Evolutionary conservation across 371 early-diverging fungal genomes (phyloP).

Genomic region (Chytridium lagenaria): DNA sequence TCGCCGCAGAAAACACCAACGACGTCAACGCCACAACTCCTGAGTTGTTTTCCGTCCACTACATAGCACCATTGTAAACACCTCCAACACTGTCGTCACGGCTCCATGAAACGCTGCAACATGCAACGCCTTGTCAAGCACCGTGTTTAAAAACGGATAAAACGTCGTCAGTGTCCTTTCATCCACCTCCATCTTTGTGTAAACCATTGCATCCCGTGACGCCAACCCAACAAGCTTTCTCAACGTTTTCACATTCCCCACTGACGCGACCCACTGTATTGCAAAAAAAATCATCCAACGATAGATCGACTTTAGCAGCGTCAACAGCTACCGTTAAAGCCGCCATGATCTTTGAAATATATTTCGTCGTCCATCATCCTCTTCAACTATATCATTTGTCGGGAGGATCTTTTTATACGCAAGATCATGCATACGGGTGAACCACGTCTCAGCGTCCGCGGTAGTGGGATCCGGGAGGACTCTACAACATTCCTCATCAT

Average conservation of each 20-base stretch:
- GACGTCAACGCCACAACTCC: not conserved
- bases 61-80: not conserved
- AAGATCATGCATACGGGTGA: not conserved
- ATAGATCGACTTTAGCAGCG: not conserved
- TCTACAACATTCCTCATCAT: not conserved
- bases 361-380: not conserved
- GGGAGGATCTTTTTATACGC: no score
- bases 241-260: not conserved
- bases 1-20: not conserved
- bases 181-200: not conserved
- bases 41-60: not conserved
- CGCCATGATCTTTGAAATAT: not conserved
- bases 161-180: not conserved
- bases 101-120: not conserved
- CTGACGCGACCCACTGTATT: constrained; percentile 1
- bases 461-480: not conserved
- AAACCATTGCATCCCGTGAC: not conserved
- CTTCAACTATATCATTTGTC: no score
- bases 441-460: not conserved
- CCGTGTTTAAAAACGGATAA: not conserved
- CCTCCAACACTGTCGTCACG: not conserved
- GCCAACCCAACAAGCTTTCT: not conserved
- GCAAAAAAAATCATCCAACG: constrained; percentile 1
- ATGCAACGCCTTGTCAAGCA: not conserved
- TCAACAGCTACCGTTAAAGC: not conserved